phyloP scores from a whole-genome alignment of 768 basidiomycete genomes.

The Leccinum rimulosum region DNA sequence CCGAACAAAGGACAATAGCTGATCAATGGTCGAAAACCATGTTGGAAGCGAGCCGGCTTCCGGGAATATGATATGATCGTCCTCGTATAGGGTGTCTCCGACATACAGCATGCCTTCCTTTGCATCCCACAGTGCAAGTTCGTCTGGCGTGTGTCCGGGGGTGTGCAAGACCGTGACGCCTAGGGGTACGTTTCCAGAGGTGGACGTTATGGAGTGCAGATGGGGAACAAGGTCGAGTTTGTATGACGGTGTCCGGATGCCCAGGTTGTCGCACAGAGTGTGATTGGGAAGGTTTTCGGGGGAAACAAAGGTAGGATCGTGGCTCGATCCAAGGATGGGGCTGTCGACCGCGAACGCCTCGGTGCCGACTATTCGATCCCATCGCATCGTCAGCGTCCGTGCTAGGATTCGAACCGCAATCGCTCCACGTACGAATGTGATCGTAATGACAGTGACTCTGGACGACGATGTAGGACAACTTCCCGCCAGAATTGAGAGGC shows the following conservation, averaged over 20 bases:
- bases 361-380: slow-evolving; percentile 34
- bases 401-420: neutral
- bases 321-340: slow-evolving; percentile 46
- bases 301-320: slow-evolving; percentile 45
- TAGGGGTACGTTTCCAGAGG: slow-evolving; percentile 20
- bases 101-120: slow-evolving; percentile 53
- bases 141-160: slow-evolving; percentile 59
- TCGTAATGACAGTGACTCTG: slow-evolving; percentile 58
- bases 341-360: slow-evolving; percentile 51
- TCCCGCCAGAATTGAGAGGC: slow-evolving; percentile 44
- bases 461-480: slow-evolving; percentile 45
- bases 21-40: slow-evolving; percentile 47
- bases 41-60: slow-evolving; percentile 48
- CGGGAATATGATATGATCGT: slow-evolving; percentile 54
- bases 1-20: slow-evolving; percentile 41
- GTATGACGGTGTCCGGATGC: slow-evolving; percentile 45
- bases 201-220: slow-evolving; percentile 31
- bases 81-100: slow-evolving; percentile 56
- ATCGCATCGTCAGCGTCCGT: neutral
- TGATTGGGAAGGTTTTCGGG: slow-evolving; percentile 40
- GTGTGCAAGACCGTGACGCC: slow-evolving; percentile 50
- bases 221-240: slow-evolving; percentile 46
- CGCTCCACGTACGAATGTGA: slow-evolving; percentile 49
- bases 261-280: slow-evolving; percentile 44
- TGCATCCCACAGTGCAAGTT: slow-evolving; percentile 52